phyloP scores from a whole-genome alignment of 305 asterid genomes.

The Plantago rigida region DNA sequence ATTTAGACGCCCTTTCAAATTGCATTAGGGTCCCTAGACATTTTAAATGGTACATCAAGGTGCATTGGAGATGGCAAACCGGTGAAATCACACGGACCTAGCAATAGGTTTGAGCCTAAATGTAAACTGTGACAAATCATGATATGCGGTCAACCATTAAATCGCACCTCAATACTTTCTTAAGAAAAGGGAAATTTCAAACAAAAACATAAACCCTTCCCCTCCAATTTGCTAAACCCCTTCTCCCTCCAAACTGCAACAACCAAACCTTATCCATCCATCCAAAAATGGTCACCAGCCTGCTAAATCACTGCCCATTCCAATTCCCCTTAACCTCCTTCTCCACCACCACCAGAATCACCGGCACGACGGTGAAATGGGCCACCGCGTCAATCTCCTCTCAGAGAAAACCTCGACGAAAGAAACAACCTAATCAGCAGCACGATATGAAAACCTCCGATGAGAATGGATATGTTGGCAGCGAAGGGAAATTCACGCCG shows the following conservation, averaged over 20 bases:
- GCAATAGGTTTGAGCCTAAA: no score
- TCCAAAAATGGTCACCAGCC: slow-evolving; percentile 31
- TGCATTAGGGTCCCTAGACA: no score
- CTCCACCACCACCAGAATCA: slow-evolving; percentile 29
- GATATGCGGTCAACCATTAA: no score
- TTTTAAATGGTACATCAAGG: no score
- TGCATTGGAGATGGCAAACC: no score
- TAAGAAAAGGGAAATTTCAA: neutral
- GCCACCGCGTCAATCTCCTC: slow-evolving; percentile 42
- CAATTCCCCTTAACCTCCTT: slow-evolving; percentile 31
- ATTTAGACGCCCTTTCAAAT: no score
- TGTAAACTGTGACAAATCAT: no score
- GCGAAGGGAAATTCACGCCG: slow-evolving; percentile 37
- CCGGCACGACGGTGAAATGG: slow-evolving; percentile 34
- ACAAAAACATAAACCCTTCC: slow-evolving; percentile 16
- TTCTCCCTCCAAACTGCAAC: slow-evolving; percentile 20
- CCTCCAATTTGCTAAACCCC: slow-evolving; percentile 29
- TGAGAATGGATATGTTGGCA: slow-evolving; percentile 38
- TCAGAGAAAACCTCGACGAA: slow-evolving; percentile 55
- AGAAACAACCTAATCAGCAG: slow-evolving; percentile 43
- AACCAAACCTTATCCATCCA: slow-evolving; percentile 22
- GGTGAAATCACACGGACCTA: no score
- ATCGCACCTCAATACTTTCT: no score
- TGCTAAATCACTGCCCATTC: slow-evolving; percentile 36
- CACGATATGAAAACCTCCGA: slow-evolving; percentile 35